phyloP scores from a whole-genome alignment of 495 filamentous ascomycete genomes.

The Stereocaulon alpinum region DNA sequence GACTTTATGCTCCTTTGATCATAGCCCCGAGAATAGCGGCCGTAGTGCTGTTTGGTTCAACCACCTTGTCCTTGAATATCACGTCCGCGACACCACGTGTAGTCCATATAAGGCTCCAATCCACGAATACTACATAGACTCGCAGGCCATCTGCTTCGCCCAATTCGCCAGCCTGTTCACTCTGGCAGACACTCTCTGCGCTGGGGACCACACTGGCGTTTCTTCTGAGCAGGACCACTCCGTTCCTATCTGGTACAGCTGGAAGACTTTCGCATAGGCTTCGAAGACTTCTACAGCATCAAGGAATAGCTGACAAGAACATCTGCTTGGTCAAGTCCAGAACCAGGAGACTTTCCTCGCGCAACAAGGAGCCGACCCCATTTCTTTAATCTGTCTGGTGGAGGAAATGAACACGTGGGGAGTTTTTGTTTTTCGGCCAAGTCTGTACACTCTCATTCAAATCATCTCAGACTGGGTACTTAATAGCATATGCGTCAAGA shows the following conservation, averaged over 20 bases:
- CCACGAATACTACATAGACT: background rate
- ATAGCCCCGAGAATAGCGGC: background rate
- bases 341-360: too few species aligned
- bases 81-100: constrained; percentile 1
- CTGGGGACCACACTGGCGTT: background rate
- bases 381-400: too few species aligned
- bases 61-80: constrained; percentile 3
- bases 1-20: background rate
- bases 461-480: too few species aligned
- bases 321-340: too few species aligned
- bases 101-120: background rate
- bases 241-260: constrained; percentile 1
- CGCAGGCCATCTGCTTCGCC: background rate
- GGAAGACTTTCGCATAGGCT: background rate
- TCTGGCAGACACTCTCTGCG: background rate
- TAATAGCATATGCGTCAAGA: too few species aligned
- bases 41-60: background rate
- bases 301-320: too few species aligned
- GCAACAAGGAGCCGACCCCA: too few species aligned
- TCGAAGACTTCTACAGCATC: too few species aligned
- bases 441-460: too few species aligned
- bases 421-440: too few species aligned
- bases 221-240: background rate
- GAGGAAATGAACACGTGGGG: too few species aligned
- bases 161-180: background rate